Base-by-base conservation (phyloP, 371 early-diverging fungal genomes). In the Mortierella sp. region DNA sequence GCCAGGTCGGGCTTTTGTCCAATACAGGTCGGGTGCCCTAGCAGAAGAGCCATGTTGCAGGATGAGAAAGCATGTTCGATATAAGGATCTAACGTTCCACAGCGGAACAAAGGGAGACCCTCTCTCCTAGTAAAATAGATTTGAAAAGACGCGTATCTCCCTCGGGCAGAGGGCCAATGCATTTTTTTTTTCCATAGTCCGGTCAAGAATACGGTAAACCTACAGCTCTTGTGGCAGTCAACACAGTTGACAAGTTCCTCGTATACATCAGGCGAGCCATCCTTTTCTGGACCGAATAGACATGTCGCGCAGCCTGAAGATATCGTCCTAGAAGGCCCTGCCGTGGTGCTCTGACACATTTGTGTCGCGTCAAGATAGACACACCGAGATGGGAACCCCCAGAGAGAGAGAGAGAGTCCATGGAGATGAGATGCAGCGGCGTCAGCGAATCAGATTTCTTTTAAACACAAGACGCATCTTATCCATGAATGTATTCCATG, bases 211-310 rank as follows among this genome's bases (percentile, higher is more conserved):
- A 37, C 9, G n/a, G n/a, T 26, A 14, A 60, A 62, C 77, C 26
- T 76, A 76, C 77, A 76, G 66, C 72, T 71, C 59, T 76, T 76
- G 48, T 56, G 72, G 48, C 77, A 76, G 52, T 76, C 72, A 43
- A 46, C 58, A 59, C 77, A 76, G 25, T 60, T 72, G 66, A 76
- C 72, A 60, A 76, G 77, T 52, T 76, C 77, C 55, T 76, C 77
- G 53, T 76, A 76, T 7, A 76, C 72, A 64, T 76, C 77, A 7
- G 77, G 77, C 23, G 68, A 71, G 50, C 77, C 77, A 72, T 76
- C 77, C 58, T 76, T 76, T 68, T 76, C 77, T 28, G 77, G 77
- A 9, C 77, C 77, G 61, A 76, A 76, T 52, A 76, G 68, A 52
- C 77, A 76, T 61, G 14, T 76, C 50, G 62, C 57, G 48, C 77